Percentiles rank a stretch among this genome's conserved stretches.
Conservation (phyloP, 139 green algal species). For the Diplosphaera chodatii region DNA sequence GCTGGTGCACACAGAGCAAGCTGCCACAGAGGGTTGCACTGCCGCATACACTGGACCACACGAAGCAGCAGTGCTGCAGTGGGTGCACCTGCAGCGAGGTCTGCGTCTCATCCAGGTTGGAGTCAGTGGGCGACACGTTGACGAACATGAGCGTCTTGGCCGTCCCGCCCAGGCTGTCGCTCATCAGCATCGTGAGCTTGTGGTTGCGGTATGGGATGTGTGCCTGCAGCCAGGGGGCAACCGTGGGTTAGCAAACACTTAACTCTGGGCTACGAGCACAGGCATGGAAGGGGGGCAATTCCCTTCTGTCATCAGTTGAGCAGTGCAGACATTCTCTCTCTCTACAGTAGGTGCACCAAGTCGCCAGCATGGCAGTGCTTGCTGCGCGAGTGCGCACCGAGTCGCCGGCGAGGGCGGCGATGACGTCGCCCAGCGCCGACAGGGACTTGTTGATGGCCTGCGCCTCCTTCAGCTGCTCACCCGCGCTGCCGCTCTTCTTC, state of each 20-base stretch:
- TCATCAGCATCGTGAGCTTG: slow-evolving; percentile 99
- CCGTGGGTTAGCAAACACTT: too few species aligned
- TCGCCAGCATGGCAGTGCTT: too few species aligned
- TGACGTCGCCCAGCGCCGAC: slow-evolving; percentile 92
- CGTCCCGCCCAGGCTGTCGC: slow-evolving; percentile 76
- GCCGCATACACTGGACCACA: too few species aligned
- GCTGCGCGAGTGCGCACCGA: slow-evolving; percentile 33
- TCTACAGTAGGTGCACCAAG: too few species aligned
- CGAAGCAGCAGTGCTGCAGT: neutral
- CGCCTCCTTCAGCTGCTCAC: slow-evolving; percentile 95
- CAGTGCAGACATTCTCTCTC: too few species aligned
- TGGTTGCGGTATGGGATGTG: slow-evolving; percentile 97
- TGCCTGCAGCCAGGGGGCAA: slow-evolving; percentile 7
- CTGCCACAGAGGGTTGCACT: too few species aligned
- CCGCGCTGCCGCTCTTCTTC: slow-evolving; percentile 87
- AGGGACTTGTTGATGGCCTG: slow-evolving; percentile 99
- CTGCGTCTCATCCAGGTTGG: slow-evolving; percentile 89
- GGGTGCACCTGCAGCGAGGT: slow-evolving; percentile 54
- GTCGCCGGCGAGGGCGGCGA: slow-evolving; percentile 81
- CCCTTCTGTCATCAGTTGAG: too few species aligned
- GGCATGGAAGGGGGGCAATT: too few species aligned
- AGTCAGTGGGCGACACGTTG: slow-evolving; percentile 78
- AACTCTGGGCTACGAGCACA: too few species aligned
- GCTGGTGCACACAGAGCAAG: too few species aligned
- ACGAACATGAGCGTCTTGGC: slow-evolving; percentile 77